Evolutionary conservation across 352 stramenopile species (phyloP).

Genomic region (Pythium myriotylum): DNA sequence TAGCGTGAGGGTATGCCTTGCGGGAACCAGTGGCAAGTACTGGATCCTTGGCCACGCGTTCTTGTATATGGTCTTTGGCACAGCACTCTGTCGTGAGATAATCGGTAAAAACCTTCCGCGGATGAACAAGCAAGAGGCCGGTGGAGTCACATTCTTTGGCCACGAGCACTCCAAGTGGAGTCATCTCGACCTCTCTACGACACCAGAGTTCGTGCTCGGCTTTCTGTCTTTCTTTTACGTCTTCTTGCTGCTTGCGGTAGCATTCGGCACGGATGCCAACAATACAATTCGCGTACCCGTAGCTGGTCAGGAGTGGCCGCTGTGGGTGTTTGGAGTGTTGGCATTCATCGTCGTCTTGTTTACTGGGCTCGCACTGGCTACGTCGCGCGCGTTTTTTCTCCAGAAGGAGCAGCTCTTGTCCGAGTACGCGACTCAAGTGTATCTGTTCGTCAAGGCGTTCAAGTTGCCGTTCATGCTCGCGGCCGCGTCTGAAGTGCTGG

Average conservation of each 20-base stretch:
- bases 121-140: slow-evolving; percentile 83
- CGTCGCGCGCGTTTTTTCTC: slow-evolving; percentile 80
- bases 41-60: slow-evolving; percentile 84
- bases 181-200: slow-evolving; percentile 77
- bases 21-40: slow-evolving; percentile 63
- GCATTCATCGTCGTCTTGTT: slow-evolving; percentile 86
- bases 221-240: slow-evolving; percentile 88
- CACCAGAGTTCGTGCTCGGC: slow-evolving; percentile 80
- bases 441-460: slow-evolving; percentile 63
- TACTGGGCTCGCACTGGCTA: slow-evolving; percentile 68
- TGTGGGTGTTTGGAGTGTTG: slow-evolving; percentile 88
- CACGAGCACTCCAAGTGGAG: slow-evolving; percentile 62
- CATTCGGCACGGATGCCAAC: slow-evolving; percentile 63
- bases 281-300: slow-evolving; percentile 54
- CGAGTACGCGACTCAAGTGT: slow-evolving; percentile 76
- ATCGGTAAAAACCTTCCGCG: slow-evolving; percentile 78
- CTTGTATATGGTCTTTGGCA: slow-evolving; percentile 81
- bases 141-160: slow-evolving; percentile 84
- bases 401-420: slow-evolving; percentile 77
- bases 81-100: slow-evolving; percentile 78
- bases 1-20: slow-evolving; percentile 67
- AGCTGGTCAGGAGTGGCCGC: slow-evolving; percentile 65
- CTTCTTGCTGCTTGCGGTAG: slow-evolving; percentile 77
- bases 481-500: slow-evolving; percentile 72
- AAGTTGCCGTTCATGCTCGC: slow-evolving; percentile 82